Evolutionary conservation across 2,329 filamentous ascomycete species (phyloP).

Genomic region (Apiospora sp.): DNA sequence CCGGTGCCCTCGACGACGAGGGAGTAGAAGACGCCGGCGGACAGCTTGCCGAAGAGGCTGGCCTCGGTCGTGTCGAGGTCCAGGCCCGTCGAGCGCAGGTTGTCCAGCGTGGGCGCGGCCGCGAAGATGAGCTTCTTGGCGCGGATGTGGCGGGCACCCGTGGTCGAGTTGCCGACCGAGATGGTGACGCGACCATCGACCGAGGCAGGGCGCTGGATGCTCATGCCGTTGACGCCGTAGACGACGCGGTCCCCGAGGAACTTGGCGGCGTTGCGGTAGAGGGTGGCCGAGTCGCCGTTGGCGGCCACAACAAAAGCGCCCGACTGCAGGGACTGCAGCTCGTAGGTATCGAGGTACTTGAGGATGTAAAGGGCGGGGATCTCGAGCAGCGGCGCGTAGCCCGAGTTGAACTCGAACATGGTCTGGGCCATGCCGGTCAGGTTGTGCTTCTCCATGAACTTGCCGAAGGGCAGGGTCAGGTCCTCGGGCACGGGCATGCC

Average conservation of each 20-base stretch:
- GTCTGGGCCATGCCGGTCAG: neutral
- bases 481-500: neutral
- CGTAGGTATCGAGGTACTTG: conserved; percentile 15
- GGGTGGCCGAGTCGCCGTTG: conserved; percentile 11
- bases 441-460: conserved; percentile 22
- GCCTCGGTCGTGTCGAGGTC: conserved; percentile 10
- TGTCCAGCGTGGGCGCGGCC: neutral
- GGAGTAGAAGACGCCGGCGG: neutral
- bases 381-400: conserved; percentile 16
- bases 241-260: conserved; percentile 10
- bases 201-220: neutral
- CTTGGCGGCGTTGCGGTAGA: conserved; percentile 10
- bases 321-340: conserved; percentile 6
- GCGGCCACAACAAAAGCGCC: neutral
- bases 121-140: conserved; percentile 21
- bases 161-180: conserved; percentile 4
- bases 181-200: neutral
- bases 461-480: neutral
- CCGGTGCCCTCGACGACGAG: conserved; percentile 6
- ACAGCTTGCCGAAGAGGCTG: neutral
- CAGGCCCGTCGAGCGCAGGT: neutral
- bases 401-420: conserved; percentile 15
- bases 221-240: conserved; percentile 6
- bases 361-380: conserved; percentile 19
- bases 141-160: neutral